A percentile compares a stretch with the other conserved stretches of the same genome.
Conservation (phyloP, 2,329 filamentous ascomycete species). For the Juglanconis oblonga region DNA sequence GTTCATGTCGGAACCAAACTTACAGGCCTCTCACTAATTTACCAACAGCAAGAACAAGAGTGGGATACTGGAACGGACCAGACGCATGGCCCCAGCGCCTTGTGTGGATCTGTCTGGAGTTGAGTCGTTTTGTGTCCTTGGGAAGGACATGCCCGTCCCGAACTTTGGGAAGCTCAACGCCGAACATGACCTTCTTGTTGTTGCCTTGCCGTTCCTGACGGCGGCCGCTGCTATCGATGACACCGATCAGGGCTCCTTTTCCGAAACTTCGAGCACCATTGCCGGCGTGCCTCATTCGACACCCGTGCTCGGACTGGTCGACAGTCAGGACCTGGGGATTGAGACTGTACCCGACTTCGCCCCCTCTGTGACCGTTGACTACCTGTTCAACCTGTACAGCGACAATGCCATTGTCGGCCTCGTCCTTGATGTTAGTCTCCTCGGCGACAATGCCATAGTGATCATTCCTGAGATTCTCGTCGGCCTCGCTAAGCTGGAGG, state of each 20-base stretch:
- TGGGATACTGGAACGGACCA: conserved; percentile 9
- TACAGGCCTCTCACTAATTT: conserved; percentile 1
- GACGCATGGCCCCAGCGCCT: conserved; percentile 11
- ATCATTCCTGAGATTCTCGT: conserved; percentile 14
- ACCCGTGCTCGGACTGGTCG: conserved; percentile 19
- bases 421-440: conserved; percentile 15
- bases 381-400: conserved; percentile 15
- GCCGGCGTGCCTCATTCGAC: conserved; percentile 14
- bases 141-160: conserved; percentile 17
- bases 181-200: conserved; percentile 19
- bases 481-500: conserved; percentile 12
- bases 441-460: neutral
- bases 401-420: conserved; percentile 19
- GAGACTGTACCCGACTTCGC: conserved; percentile 2
- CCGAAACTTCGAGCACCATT: conserved; percentile 18
- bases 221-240: conserved; percentile 7
- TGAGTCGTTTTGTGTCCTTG: conserved; percentile 20
- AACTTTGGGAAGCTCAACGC: conserved; percentile 17
- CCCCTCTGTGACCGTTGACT: conserved; percentile 9
- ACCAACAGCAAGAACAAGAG: conserved; percentile 3
- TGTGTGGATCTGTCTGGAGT: conserved; percentile 16
- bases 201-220: conserved; percentile 15
- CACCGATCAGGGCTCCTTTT: conserved; percentile 13
- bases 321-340: conserved; percentile 16
- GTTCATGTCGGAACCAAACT: neutral